Percentiles rank a stretch among this genome's conserved stretches.
phyloP scores from a whole-genome alignment of 331 rosid species.

The Acacia concinna region DNA sequence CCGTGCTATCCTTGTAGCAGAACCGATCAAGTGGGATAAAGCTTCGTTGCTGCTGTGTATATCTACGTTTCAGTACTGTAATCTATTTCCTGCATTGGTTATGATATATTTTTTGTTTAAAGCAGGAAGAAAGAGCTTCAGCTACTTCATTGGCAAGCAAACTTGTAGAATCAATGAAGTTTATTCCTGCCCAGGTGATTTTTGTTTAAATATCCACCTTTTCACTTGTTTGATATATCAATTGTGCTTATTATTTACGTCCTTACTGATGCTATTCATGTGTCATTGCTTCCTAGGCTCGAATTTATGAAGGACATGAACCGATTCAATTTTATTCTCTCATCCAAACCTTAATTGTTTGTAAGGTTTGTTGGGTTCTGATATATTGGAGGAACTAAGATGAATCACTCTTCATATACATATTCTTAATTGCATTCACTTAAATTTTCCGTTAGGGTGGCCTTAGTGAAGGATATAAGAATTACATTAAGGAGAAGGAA shows the following conservation, averaged over 20 bases:
- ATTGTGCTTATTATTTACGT: conserved; percentile 11
- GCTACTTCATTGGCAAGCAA: conserved; percentile 69
- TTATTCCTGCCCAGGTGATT: conserved; percentile 69
- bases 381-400: conserved; percentile 10
- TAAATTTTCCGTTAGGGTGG: conserved; percentile 64
- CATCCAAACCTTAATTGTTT: conserved; percentile 70
- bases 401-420: neutral
- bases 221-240: conserved; percentile 16
- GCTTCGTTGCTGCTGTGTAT: no score
- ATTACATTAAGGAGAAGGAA: conserved; percentile 55
- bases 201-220: conserved; percentile 2
- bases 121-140: conserved; percentile 77
- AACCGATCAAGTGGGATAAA: no score
- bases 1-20: no score
- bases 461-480: conserved; percentile 75
- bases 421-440: neutral
- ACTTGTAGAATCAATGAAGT: conserved; percentile 82
- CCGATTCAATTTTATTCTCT: conserved; percentile 71
- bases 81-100: conserved; percentile 33
- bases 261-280: conserved; percentile 38
- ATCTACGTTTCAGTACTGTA: conserved; percentile 14
- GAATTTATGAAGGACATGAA: conserved; percentile 79
- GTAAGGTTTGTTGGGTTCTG: conserved; percentile 61
- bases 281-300: conserved; percentile 52
- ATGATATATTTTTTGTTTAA: conserved; percentile 28